These are phyloP conservation scores for Bryopsis sp. DNA, from an alignment of 139 green algal genomes.

Conservation along the genomic window DNA sequence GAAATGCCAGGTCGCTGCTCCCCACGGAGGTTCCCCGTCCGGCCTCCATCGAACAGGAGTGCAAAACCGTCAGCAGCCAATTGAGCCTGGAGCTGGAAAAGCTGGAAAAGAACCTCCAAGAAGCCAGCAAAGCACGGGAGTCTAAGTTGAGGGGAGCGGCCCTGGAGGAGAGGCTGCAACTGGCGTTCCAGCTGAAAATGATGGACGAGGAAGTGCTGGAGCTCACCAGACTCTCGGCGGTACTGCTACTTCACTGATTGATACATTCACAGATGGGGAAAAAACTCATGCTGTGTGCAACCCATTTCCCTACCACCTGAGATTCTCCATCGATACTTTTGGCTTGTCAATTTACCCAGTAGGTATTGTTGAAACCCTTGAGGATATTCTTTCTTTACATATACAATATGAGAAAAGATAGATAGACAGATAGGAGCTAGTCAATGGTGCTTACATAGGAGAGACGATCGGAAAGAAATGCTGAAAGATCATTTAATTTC, in stretches of 20 bases:
- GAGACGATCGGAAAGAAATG: too few relatives aligned
- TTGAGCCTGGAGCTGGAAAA: constrained; percentile 53
- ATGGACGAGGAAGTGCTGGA: constrained; percentile 64
- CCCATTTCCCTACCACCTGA: too few relatives aligned
- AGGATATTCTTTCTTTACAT: too few relatives aligned
- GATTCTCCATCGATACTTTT: too few relatives aligned
- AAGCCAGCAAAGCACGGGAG: constrained; percentile 75
- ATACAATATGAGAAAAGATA: too few relatives aligned
- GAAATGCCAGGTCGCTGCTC: not conserved
- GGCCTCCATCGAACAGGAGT: constrained; percentile 25
- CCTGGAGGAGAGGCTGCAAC: constrained; percentile 31
- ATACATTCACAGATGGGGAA: not conserved
- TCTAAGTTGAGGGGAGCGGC: constrained; percentile 57
- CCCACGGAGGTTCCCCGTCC: constrained; percentile 46
- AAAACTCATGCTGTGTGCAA: too few relatives aligned
- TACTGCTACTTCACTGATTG: too few relatives aligned
- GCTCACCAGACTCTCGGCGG: constrained; percentile 39
- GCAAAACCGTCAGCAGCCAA: constrained; percentile 31
- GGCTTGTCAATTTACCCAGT: too few relatives aligned
- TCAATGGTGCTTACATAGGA: too few relatives aligned
- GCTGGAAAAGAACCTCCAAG: constrained; percentile 71
- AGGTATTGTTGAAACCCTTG: too few relatives aligned
- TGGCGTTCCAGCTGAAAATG: constrained; percentile 63
- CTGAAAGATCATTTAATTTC: too few relatives aligned
- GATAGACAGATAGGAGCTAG: too few relatives aligned